These are phyloP conservation scores for Wickerhamomyces sydowiorum DNA, from an alignment of 805 yeast genomes.

Conservation along the genomic window DNA sequence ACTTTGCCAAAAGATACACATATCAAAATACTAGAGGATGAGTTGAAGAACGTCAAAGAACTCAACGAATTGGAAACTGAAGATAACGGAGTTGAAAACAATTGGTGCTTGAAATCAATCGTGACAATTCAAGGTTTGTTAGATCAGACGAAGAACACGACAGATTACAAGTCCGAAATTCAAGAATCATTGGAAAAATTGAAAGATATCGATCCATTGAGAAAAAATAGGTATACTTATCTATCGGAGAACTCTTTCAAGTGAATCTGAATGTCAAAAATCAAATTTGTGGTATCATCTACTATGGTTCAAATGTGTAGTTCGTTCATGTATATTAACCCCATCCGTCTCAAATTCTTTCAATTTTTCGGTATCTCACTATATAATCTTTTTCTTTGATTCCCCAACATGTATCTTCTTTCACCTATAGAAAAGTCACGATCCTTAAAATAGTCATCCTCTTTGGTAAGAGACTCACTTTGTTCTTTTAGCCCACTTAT, in stretches of 20 bases:
- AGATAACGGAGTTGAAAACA: slow-evolving; percentile 56
- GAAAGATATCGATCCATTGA: slow-evolving; percentile 54
- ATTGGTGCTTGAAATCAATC: slow-evolving; percentile 70
- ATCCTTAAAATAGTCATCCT: slow-evolving; percentile 38
- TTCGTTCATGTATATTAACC: too few relatives aligned
- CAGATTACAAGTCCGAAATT: slow-evolving; percentile 25
- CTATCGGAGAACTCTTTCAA: slow-evolving; percentile 13
- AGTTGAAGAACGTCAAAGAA: slow-evolving; percentile 47
- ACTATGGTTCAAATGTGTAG: background rate
- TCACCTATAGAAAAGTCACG: slow-evolving; percentile 35
- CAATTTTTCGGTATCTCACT: slow-evolving; percentile 21
- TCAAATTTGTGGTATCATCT: background rate
- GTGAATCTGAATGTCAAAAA: background rate
- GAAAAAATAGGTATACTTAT: slow-evolving; percentile 54
- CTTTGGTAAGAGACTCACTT: slow-evolving; percentile 24
- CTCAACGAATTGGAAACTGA: slow-evolving; percentile 69
- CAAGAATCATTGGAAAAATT: slow-evolving; percentile 34
- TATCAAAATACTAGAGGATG: slow-evolving; percentile 33
- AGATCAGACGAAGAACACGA: slow-evolving; percentile 12
- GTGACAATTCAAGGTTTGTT: slow-evolving; percentile 37
- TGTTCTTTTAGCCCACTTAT: slow-evolving; percentile 25
- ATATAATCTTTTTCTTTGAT: slow-evolving; percentile 40
- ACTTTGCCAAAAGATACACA: slow-evolving; percentile 26
- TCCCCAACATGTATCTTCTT: slow-evolving; percentile 48
- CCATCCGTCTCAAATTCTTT: too few relatives aligned